A percentile compares a stretch with the other conserved stretches of the same genome.
phyloP scores from a whole-genome alignment of 495 filamentous ascomycete genomes.

The Penicillium bialowiezense region DNA sequence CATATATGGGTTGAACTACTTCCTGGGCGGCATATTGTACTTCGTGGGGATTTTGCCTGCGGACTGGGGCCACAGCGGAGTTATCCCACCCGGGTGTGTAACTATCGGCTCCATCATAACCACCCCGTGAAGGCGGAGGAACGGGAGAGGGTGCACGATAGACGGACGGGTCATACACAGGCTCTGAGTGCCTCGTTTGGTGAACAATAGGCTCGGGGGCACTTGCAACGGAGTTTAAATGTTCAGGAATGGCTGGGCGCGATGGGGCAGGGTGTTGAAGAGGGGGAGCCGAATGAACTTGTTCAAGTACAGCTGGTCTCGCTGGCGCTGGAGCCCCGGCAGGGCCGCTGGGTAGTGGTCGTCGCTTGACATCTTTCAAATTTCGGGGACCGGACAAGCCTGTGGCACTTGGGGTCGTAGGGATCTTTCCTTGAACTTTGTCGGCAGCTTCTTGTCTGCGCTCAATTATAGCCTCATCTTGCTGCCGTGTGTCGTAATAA shows the following conservation, averaged over 20 bases:
- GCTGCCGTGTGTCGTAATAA: conserved; percentile 87
- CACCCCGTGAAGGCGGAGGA: conserved; percentile 15
- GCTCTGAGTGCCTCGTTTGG: conserved; percentile 23
- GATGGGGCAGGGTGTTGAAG: conserved; percentile 24
- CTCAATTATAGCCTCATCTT: conserved; percentile 61
- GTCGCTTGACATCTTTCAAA: conserved; percentile 64
- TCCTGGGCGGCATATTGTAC: conserved; percentile 19
- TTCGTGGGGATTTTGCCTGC: conserved; percentile 25
- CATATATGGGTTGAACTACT: conserved; percentile 15
- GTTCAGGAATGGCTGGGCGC: conserved; percentile 23
- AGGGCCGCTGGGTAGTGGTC: conserved; percentile 75
- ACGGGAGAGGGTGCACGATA: conserved; percentile 18
- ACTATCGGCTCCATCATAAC: conserved; percentile 30
- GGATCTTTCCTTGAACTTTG: conserved; percentile 27
- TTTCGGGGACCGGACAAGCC: conserved; percentile 58
- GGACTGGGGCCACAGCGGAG: conserved; percentile 14
- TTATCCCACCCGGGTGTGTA: conserved; percentile 31
- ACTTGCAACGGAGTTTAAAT: conserved; percentile 20
- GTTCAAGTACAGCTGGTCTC: conserved; percentile 26
- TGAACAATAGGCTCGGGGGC: conserved; percentile 18
- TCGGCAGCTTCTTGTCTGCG: conserved; percentile 49
- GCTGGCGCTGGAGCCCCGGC: conserved; percentile 37
- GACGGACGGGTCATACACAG: conserved; percentile 20
- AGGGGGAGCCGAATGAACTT: conserved; percentile 23
- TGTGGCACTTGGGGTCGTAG: conserved; percentile 18